A percentile compares a stretch with the other conserved stretches of the same genome.
phyloP scores from a whole-genome alignment of 805 yeast genomes.

The Myxozyma kluyveri region DNA sequence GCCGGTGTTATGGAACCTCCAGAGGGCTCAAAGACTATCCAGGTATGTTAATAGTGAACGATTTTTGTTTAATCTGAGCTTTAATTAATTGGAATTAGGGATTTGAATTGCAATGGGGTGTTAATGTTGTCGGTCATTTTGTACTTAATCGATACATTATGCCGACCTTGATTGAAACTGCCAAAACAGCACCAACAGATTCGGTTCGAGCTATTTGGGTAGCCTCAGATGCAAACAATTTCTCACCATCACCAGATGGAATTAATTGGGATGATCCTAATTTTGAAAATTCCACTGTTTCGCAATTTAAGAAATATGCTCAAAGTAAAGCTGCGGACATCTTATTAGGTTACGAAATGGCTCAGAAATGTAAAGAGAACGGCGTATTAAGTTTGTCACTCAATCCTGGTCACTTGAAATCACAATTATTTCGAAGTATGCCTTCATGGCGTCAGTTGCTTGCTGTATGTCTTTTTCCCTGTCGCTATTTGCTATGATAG shows the following conservation, averaged over 20 bases:
- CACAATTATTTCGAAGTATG: conserved; percentile 20
- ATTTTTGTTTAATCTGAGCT: not conserved
- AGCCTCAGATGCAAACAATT: conserved; percentile 42
- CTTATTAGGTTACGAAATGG: conserved; percentile 17
- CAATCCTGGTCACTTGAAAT: conserved; percentile 26
- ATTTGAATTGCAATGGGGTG: conserved; percentile 48
- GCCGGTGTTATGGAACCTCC: conserved; percentile 49
- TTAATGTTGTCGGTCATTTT: conserved; percentile 49
- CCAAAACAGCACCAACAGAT: conserved; percentile 33
- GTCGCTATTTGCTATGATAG: no score
- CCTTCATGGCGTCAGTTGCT: conserved; percentile 16
- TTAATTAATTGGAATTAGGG: conserved; percentile 39
- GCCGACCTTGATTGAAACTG: conserved; percentile 42
- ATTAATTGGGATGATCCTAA: conserved; percentile 41
- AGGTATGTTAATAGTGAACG: conserved; percentile 3
- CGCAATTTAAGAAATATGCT: conserved; percentile 37
- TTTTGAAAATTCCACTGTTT: conserved; percentile 28
- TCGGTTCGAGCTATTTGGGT: conserved; percentile 48
- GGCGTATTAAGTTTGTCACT: conserved; percentile 27
- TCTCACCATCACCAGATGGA: conserved; percentile 37
- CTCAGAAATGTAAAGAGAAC: conserved; percentile 8
- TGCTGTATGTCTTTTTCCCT: conserved; percentile 1
- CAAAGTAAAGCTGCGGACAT: conserved; percentile 45
- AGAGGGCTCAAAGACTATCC: conserved; percentile 37
- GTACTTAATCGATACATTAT: conserved; percentile 44